A percentile compares a stretch with the other conserved stretches of the same genome.
Conservation (phyloP, 139 green algal genomes). For the Tetratostichococcus sp. region DNA sequence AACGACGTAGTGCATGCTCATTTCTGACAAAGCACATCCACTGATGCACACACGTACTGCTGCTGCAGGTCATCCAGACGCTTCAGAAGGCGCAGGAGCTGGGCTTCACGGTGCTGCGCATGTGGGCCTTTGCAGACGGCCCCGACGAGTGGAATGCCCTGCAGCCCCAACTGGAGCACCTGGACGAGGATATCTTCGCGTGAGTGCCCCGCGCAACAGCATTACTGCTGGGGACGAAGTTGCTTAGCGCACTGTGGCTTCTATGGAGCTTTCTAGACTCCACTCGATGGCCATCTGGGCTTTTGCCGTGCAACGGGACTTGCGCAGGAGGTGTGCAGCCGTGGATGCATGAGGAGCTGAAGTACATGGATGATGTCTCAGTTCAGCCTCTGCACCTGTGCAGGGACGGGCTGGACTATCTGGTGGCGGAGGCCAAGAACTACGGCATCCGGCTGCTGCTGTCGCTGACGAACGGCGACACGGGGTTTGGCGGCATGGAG, state of each 20-base stretch:
- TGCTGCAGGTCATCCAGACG: conserved; percentile 2
- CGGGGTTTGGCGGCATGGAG: conserved; percentile 48
- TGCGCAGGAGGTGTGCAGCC: no score
- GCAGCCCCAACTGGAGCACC: not conserved
- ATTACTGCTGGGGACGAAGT: no score
- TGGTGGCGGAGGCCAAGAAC: conserved; percentile 27
- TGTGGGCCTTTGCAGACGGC: conserved; percentile 17
- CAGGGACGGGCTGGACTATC: conserved; percentile 40
- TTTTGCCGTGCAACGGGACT: no score
- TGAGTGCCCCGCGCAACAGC: not conserved
- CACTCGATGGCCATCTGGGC: no score
- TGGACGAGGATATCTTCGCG: not conserved
- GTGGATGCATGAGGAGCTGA: no score
- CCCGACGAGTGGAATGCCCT: conserved; percentile 6
- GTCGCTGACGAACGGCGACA: conserved; percentile 51
- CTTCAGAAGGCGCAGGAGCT: conserved; percentile 9
- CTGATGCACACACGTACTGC: no score
- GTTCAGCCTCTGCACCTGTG: no score
- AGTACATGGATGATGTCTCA: no score
- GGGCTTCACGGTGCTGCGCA: conserved; percentile 18
- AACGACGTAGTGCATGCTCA: no score
- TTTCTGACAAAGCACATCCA: no score
- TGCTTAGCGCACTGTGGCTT: no score
- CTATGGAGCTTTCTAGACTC: no score
- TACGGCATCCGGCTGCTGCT: conserved; percentile 39